phyloP scores from a whole-genome alignment of 2,329 filamentous ascomycete genomes.

The Tothia fuscella region DNA sequence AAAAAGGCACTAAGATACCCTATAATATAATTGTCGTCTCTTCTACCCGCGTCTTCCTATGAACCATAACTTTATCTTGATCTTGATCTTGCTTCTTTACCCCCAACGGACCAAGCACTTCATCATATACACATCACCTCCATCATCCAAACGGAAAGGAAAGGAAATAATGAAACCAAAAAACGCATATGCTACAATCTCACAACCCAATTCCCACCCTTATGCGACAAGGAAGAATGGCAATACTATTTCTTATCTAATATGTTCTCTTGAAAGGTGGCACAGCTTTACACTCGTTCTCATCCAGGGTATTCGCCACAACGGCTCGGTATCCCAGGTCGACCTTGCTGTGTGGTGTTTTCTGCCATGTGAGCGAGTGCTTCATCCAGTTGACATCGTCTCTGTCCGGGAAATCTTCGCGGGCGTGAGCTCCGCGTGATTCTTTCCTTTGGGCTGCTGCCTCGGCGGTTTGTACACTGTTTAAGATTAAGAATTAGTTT shows the following conservation, averaged over 20 bases:
- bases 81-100: no score
- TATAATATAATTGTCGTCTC: no score
- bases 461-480: constrained; percentile 68
- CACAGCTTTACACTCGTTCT: constrained; percentile 90
- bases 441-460: constrained; percentile 91
- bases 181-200: no score
- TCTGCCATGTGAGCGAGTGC: constrained; percentile 95
- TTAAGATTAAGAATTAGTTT: constrained; percentile 32
- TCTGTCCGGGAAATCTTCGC: constrained; percentile 92
- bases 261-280: constrained; percentile 94
- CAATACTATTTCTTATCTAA: constrained; percentile 40
- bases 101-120: no score
- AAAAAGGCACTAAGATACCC: no score
- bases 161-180: no score
- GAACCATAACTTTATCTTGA: no score
- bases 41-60: no score
- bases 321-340: constrained; percentile 81
- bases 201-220: no score
- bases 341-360: constrained; percentile 75
- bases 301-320: constrained; percentile 72
- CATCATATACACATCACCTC: no score
- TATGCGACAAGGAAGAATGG: no score
- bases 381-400: constrained; percentile 99
- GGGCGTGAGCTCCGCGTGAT: constrained; percentile 90
- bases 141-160: no score